Percentiles rank a stretch among this genome's conserved stretches.
Evolutionary conservation across 1,284 basidiomycete species (phyloP).

Genomic region (Pseudozyma thailandica): DNA sequence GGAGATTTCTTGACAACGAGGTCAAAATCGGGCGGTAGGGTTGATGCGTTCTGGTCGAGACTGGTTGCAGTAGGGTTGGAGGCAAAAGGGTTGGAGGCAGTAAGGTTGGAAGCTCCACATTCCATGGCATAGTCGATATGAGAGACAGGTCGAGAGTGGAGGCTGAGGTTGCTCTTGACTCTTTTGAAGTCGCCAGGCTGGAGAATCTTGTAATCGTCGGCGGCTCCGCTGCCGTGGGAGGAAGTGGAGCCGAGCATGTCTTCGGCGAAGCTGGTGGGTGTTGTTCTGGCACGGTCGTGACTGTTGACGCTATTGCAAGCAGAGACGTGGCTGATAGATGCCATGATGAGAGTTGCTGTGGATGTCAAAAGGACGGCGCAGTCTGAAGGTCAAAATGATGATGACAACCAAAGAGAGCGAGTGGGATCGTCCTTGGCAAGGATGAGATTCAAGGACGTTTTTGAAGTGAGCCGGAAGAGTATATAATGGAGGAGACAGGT

Average conservation of each 20-base stretch:
- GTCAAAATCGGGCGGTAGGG: conserved; percentile 25
- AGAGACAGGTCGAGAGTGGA: conserved; percentile 21
- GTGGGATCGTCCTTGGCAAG: too few species aligned
- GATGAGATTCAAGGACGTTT: too few species aligned
- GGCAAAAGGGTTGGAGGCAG: not conserved
- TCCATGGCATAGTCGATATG: conserved; percentile 4
- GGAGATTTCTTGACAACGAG: conserved; percentile 12
- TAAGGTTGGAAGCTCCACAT: conserved; percentile 1
- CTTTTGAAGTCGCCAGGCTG: conserved; percentile 38
- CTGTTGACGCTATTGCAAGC: conserved; percentile 7
- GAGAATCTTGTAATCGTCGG: conserved; percentile 28
- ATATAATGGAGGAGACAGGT: too few species aligned
- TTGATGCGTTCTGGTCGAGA: not conserved
- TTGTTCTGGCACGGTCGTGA: not conserved
- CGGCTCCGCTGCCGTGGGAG: conserved; percentile 8
- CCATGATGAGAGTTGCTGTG: not conserved
- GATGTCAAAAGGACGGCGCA: too few species aligned
- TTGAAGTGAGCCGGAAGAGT: too few species aligned
- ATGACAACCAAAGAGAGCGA: too few species aligned
- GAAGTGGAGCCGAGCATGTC: conserved; percentile 4
- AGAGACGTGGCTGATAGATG: conserved; percentile 2
- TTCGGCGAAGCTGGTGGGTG: conserved; percentile 5
- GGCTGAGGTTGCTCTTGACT: conserved; percentile 16
- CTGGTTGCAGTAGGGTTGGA: too few species aligned
- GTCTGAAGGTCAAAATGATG: too few species aligned